Conservation (phyloP, 805 yeast genomes). For the Pichia nanzhaoensis region DNA sequence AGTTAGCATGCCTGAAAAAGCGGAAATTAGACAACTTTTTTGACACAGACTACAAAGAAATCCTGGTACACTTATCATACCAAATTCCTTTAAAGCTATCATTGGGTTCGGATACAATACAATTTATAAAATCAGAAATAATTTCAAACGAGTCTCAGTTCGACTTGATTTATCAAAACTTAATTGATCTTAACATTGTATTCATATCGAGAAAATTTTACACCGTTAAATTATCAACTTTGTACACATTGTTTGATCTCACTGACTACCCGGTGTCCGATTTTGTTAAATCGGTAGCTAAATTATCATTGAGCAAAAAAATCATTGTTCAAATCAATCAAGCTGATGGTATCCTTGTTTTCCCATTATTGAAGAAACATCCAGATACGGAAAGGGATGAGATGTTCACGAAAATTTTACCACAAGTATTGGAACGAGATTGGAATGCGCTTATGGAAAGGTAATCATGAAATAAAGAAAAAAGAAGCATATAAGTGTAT, state of each 20-base stretch:
- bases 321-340: slow-evolving; percentile 24
- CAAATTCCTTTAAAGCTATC: not conserved
- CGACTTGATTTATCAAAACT: slow-evolving; percentile 7
- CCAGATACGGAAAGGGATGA: not conserved
- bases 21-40: not conserved
- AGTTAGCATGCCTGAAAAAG: not conserved
- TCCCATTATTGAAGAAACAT: not conserved
- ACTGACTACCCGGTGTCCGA: slow-evolving; percentile 1
- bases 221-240: slow-evolving; percentile 15
- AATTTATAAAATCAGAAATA: not conserved
- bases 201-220: slow-evolving; percentile 18
- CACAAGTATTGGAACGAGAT: slow-evolving; percentile 3
- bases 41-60: too few species aligned
- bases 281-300: not conserved
- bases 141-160: not conserved
- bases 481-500: too few species aligned
- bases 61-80: not conserved
- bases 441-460: slow-evolving; percentile 1
- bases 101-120: not conserved
- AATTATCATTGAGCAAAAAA: slow-evolving; percentile 12
- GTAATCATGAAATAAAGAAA: not conserved
- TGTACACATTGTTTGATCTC: slow-evolving; percentile 14
- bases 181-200: slow-evolving; percentile 21
- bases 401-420: slow-evolving; percentile 1
- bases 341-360: slow-evolving; percentile 8